Evolutionary conservation across 257 asterid genomes (phyloP), one percentile per base, ranked within the genome.

Genomic region (Striga asiatica): DNA sequence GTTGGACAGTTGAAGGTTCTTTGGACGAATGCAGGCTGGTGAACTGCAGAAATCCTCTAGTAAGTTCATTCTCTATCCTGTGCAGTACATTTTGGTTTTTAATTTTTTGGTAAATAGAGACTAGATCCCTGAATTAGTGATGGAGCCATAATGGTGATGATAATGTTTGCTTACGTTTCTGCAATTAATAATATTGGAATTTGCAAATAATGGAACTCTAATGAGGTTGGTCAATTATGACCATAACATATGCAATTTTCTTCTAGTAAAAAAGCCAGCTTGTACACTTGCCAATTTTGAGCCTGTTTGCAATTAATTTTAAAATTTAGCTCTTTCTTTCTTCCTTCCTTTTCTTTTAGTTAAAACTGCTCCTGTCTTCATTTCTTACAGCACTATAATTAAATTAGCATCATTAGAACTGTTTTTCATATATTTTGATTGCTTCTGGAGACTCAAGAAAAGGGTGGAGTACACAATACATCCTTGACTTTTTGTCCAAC

Each of bases 31-130:
- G 99, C 64, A 78, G 95, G 75, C 85, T 92, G 39, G 93, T 92
- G 57, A 92, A 92, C 75, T 88, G 99, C 79, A 73, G 97, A 73
- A 92, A 92, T 79, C 89, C 97, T 59, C 62, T 64, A 82, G 99
- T 92, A 72, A 74, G 78, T 81, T 68, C 67, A 41, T 45, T 32
- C 54, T 56, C 35, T 22, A 52, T 51, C 28, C 11, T 11, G 50
- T 16, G 39, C n/a, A 8, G 32, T 31, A 11, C 66, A 25, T 41
- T 58, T 47, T 50, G 46, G 21, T 65, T 43, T 14, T 28, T 69
- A 23, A 28, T 45, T 25, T 43, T 38, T n/a, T 61, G 7, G 32
- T 27, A 7, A 3, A 27, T 53, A 61, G 24, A 56, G 2, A 6
- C 17, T 32, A 24, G 19, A 37, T 41, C 60, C 39, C 35, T 64